Conservation (phyloP, 306 rosid species). For the Rosa persica region DNA sequence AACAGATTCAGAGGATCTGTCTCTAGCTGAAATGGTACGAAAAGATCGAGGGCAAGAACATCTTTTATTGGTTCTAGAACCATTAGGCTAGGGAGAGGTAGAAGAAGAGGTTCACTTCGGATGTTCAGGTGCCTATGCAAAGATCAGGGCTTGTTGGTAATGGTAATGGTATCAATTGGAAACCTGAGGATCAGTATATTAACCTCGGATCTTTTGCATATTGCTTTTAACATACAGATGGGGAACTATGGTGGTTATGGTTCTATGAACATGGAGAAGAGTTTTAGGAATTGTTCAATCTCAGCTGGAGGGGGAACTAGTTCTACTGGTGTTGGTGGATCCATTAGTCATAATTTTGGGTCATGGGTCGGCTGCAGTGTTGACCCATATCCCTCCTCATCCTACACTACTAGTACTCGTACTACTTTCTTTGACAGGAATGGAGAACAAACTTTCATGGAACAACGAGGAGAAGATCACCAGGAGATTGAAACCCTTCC, state of each 20-base stretch:
- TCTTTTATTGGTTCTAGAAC: no score
- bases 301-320: slow-evolving; percentile 46
- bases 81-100: no score
- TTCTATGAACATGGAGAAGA: slow-evolving; percentile 66
- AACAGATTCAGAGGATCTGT: no score
- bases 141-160: no score
- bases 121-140: not conserved
- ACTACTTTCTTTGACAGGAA: slow-evolving; percentile 46
- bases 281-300: slow-evolving; percentile 72
- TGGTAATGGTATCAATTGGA: no score
- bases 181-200: no score
- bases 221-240: slow-evolving; percentile 51
- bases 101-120: no score
- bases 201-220: not conserved
- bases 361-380: slow-evolving; percentile 45
- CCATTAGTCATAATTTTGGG: slow-evolving; percentile 45
- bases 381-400: slow-evolving; percentile 54
- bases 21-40: slow-evolving; percentile 15
- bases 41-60: no score
- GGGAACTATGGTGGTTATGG: slow-evolving; percentile 81
- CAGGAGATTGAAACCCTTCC: slow-evolving; percentile 81
- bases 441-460: not conserved
- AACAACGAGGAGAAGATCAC: slow-evolving; percentile 18
- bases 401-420: slow-evolving; percentile 26
- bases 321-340: slow-evolving; percentile 37